Conservation (phyloP, 768 basidiomycete genomes). For the Boletus barrowsii region DNA sequence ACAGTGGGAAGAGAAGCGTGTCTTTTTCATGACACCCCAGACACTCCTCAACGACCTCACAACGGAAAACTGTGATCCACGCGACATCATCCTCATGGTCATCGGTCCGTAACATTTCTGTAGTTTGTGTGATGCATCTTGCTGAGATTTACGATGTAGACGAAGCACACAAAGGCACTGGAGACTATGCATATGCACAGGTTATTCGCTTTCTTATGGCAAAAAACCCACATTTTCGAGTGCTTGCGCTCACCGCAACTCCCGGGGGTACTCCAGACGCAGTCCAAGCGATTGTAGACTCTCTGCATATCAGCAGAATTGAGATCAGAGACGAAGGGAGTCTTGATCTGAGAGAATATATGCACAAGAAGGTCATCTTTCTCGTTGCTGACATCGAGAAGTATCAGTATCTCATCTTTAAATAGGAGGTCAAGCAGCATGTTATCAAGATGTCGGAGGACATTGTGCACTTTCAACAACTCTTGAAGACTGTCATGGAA, state of each 20-base stretch:
- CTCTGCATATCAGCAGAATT: slow-evolving; percentile 90
- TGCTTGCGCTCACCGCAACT: slow-evolving; percentile 93
- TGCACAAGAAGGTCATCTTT: slow-evolving; percentile 74
- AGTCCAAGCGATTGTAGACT: slow-evolving; percentile 90
- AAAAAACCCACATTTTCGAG: slow-evolving; percentile 89
- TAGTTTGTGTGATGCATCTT: not conserved
- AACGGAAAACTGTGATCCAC: slow-evolving; percentile 68
- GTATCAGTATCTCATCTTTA: not conserved
- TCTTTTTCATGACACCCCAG: slow-evolving; percentile 97
- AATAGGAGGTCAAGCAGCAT: slow-evolving; percentile 72
- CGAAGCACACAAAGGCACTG: slow-evolving; percentile 93
- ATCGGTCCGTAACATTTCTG: slow-evolving; percentile 53
- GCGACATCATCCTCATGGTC: slow-evolving; percentile 82
- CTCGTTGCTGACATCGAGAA: not conserved
- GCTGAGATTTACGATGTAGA: slow-evolving; percentile 46
- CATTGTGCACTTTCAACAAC: slow-evolving; percentile 61
- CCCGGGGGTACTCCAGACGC: slow-evolving; percentile 83
- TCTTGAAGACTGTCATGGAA: slow-evolving; percentile 70
- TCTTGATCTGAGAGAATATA: slow-evolving; percentile 79
- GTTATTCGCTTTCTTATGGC: slow-evolving; percentile 88
- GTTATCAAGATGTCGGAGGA: slow-evolving; percentile 70
- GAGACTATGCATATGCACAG: slow-evolving; percentile 89
- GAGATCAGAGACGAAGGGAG: slow-evolving; percentile 93
- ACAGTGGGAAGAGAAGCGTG: slow-evolving; percentile 78
- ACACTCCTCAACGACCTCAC: slow-evolving; percentile 86